Evolutionary conservation across 106 monocot genomes (phyloP), one percentile per base, ranked within the genome.

Genomic region (Dendrobium nobile): DNA sequence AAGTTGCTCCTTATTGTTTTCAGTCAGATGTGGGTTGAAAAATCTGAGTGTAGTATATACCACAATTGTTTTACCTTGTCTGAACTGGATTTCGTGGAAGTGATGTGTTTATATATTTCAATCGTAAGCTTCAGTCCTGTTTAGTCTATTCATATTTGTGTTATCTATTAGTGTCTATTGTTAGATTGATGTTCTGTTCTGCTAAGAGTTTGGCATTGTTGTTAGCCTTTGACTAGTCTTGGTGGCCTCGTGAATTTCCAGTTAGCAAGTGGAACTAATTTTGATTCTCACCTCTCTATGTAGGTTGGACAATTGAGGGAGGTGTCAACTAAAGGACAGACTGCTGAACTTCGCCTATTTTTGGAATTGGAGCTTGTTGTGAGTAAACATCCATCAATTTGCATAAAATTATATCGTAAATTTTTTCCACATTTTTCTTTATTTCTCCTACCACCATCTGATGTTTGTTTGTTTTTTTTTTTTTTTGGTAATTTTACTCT

Each of bases 251-350:
- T 54, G 11, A 17, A 26, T 59, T 61, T 59, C 42, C n/a, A 72
- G 67, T 22, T 72, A n/a, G 22, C 13, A 10, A 24, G 41, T 55
- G 77, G 72, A 18, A 70, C 24, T 37, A 33, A 41, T 67, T 41
- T 51, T 72, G 17, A 72, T 80, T 79, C 51, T 72, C 24, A 28
- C 64, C 24, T 47, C 45, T 68, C 47, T 72, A 20, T 87, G 20
- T 82, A 98, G 98, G 98, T 98, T 87, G 98, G 94, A 17, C 89
- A 89, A 59, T 82, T 98, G 24, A 85, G 94, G 77, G 95, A 98
- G 81, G 95, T 95, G 18, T 92, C 95, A 70, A 99, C 95, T 77
- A 99, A 99, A 89, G 85, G 86, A 68, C 89, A 95, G 54, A 95
- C 89, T 89, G 95, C 92, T 73, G 98, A 99, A 79, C 85, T 99